phyloP scores from a whole-genome alignment of 371 early-diverging fungal species.

The Mortierella sp. region DNA sequence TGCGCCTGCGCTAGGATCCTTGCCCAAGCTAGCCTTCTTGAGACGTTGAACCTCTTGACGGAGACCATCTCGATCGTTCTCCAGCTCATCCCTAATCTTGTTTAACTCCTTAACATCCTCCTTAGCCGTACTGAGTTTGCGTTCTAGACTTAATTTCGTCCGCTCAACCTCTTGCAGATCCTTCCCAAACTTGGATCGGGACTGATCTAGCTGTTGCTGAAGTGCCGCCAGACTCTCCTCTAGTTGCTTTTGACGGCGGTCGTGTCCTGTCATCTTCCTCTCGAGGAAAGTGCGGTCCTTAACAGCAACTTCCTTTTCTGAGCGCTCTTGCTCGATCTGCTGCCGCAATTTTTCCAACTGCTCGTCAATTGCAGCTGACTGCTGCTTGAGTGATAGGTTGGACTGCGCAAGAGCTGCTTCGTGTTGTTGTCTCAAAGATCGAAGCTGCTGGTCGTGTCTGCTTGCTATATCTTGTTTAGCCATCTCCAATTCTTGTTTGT shows the following conservation, averaged over 20 bases:
- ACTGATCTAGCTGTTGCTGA: constrained; percentile 40
- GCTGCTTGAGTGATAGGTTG: background rate
- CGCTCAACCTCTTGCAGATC: constrained; percentile 51
- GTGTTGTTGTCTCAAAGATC: constrained; percentile 27
- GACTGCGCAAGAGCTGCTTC: constrained; percentile 18
- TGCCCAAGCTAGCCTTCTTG: constrained; percentile 20
- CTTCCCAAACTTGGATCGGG: constrained; percentile 40
- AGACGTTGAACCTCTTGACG: constrained; percentile 52
- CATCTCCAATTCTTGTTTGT: constrained; percentile 43
- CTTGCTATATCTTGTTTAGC: constrained; percentile 20
- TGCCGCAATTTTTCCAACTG: constrained; percentile 39
- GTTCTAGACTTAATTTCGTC: constrained; percentile 39
- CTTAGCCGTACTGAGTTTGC: constrained; percentile 42
- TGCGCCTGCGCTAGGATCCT: constrained; percentile 6
- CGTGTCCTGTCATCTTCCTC: constrained; percentile 45
- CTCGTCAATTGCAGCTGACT: constrained; percentile 22
- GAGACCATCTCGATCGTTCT: constrained; percentile 53
- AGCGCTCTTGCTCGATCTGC: constrained; percentile 36
- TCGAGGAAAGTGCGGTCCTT: constrained; percentile 51
- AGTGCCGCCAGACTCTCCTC: constrained; percentile 34
- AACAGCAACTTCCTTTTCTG: constrained; percentile 46
- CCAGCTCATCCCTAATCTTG: constrained; percentile 45
- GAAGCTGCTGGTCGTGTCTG: constrained; percentile 37
- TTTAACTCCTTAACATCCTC: constrained; percentile 52
- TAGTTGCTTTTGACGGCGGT: constrained; percentile 47